Evolutionary conservation across 108 stramenopile genomes (phyloP).

Genomic region (Phaeodactylum tricornutum): DNA sequence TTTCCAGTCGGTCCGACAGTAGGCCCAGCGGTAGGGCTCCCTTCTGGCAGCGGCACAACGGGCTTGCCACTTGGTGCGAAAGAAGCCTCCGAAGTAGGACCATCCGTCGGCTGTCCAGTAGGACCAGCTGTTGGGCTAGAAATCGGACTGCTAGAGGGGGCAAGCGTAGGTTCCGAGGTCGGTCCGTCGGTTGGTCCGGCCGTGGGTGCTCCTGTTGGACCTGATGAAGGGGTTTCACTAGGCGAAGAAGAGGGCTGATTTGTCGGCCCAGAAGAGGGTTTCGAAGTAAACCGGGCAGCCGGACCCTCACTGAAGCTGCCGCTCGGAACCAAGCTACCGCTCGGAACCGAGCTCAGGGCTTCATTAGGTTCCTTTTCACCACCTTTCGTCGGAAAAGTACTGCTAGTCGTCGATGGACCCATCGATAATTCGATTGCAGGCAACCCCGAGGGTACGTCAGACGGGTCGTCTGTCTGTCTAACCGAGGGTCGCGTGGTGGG

Average conservation of each 20-base stretch:
- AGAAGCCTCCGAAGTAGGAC: background rate
- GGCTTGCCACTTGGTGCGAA: background rate
- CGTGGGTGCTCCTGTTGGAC: conserved; percentile 8
- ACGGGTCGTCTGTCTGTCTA: background rate
- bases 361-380: too few species aligned
- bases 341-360: too few species aligned
- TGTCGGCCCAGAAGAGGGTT: background rate
- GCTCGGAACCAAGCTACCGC: too few species aligned
- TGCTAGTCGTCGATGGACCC: too few species aligned
- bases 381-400: too few species aligned
- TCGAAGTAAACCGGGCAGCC: background rate
- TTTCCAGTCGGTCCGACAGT: conserved; percentile 1
- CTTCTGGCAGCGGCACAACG: background rate
- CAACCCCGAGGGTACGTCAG: background rate
- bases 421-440: background rate
- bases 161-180: conserved; percentile 2
- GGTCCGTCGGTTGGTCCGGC: conserved; percentile 6
- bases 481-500: background rate
- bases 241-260: background rate
- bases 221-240: background rate
- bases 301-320: background rate
- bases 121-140: conserved; percentile 3
- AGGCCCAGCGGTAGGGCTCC: background rate
- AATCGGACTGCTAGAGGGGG: background rate
- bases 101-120: background rate